Conservation (phyloP, 208 protist genomes). For the Leishmania arabica region DNA sequence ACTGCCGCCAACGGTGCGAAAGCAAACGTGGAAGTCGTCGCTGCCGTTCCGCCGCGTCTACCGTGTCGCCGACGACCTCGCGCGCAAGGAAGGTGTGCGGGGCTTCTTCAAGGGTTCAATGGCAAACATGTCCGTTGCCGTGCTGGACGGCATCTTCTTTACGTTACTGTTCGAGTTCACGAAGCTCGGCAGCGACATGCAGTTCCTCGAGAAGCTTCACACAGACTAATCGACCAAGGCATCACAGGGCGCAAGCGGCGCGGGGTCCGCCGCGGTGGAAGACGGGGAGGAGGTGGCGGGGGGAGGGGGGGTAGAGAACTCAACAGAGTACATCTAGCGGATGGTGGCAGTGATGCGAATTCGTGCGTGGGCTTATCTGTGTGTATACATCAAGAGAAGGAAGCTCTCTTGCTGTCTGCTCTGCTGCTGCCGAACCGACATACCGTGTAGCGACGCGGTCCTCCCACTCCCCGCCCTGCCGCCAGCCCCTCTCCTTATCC, state of each 20-base stretch:
- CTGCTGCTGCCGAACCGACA: background rate
- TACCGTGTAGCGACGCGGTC: background rate
- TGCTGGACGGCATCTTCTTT: slow-evolving; percentile 85
- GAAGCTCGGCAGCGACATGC: slow-evolving; percentile 81
- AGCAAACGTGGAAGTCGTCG: slow-evolving; percentile 16
- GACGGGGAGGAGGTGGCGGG: background rate
- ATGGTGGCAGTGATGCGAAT: background rate
- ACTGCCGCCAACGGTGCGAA: background rate
- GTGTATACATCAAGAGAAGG: background rate
- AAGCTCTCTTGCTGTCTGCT: background rate
- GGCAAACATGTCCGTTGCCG: slow-evolving; percentile 70
- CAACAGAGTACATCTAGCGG: background rate
- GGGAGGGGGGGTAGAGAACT: background rate
- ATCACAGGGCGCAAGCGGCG: background rate
- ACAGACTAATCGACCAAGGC: slow-evolving; percentile 5
- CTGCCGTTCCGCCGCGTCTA: slow-evolving; percentile 35
- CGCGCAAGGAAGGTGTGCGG: slow-evolving; percentile 57
- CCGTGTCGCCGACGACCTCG: slow-evolving; percentile 52
- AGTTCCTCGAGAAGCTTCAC: slow-evolving; percentile 48
- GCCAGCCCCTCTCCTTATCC: background rate
- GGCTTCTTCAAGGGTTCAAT: slow-evolving; percentile 83
- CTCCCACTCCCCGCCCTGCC: background rate
- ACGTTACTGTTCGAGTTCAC: slow-evolving; percentile 84
- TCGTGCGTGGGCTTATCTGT: background rate
- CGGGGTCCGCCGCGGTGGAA: background rate